Evolutionary conservation across 2,329 filamentous ascomycete genomes (phyloP), one percentile per base, ranked within the genome.

Genomic region (Ophiocordyceps sinensis): DNA sequence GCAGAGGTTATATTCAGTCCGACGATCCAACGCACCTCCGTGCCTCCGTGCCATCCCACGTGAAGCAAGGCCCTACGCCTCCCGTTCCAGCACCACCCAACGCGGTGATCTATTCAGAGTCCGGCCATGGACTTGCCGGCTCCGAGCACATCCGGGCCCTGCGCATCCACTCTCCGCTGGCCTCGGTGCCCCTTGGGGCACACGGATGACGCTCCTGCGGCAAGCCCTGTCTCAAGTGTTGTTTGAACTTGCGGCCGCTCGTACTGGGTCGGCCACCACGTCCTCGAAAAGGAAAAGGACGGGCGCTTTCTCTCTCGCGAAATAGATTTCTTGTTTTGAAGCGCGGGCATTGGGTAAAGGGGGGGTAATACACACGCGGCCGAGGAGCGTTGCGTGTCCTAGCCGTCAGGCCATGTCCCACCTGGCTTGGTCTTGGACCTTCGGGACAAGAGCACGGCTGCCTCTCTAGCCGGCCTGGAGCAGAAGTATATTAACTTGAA

Each of bases 201-300:
- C 15, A 21, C 15, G 36, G 31, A n/a, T 12, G 41, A 40, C 43
- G 44, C 30, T 43, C 47, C 47, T 59, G 59, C 58, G 52, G 60
- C 59, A 58, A 58, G 54, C 51, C 41, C 43, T 51, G 59, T 62
- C 58, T 40, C 41, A 43, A 38, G 38, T 36, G 17, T 7, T n/a
- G 41, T 43, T 43, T 40, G 41, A n/a, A 19, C 32, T n/a, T 35
- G 9, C 32, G 32, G 32, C 9, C 17, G 32, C 19, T 35, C 32
- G 32, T 15, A 12, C n/a, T n/a, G n/a, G n/a, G n/a, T n/a, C n/a
- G n/a, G 9, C 13, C 32, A 6, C 5, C 23, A 5, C 23, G 3
- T 26, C 23, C 23, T 26, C 6, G 23, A 26, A 26, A 9, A 26
- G 23, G 9, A 26, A 26, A 26, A 2, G 9, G 23, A 6, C 23